Evolutionary conservation across 2,329 filamentous ascomycete species (phyloP).

Genomic region (Aspergillus vadensis): DNA sequence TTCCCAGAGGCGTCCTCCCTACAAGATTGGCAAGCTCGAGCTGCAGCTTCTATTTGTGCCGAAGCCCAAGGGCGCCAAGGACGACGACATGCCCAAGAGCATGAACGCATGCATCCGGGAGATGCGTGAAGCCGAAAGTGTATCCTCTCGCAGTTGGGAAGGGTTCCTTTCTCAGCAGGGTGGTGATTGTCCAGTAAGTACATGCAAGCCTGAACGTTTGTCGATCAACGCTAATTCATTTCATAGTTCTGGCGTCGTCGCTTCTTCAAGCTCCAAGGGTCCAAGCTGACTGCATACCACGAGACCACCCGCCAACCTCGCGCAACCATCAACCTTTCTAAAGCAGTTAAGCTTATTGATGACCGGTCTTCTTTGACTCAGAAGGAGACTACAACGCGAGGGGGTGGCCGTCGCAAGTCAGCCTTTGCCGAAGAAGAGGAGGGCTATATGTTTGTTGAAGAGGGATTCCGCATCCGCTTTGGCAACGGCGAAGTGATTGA

Average conservation of each 20-base stretch:
- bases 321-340: conserved; percentile 93
- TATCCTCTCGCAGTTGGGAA: conserved; percentile 77
- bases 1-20: conserved; percentile 76
- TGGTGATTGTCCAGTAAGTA: conserved; percentile 90
- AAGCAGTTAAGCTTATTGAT: conserved; percentile 90
- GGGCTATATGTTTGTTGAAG: conserved; percentile 99
- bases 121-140: conserved; percentile 84
- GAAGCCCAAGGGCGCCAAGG: conserved; percentile 79
- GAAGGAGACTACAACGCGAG: conserved; percentile 75
- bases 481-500: conserved; percentile 98
- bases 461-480: conserved; percentile 97
- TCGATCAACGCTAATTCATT: conserved; percentile 11
- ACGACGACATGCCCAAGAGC: conserved; percentile 99
- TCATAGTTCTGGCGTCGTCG: conserved; percentile 91
- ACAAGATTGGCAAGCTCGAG: conserved; percentile 92
- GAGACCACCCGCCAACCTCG: conserved; percentile 93
- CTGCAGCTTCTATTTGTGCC: conserved; percentile 94
- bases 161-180: conserved; percentile 94
- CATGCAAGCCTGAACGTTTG: conserved; percentile 15
- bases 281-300: conserved; percentile 92
- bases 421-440: conserved; percentile 98
- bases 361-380: conserved; percentile 82
- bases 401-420: conserved; percentile 81
- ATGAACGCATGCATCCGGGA: conserved; percentile 96
- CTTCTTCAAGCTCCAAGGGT: conserved; percentile 91